Evolutionary conservation across 805 yeast genomes (phyloP).

Genomic region (Spathaspora arborariae): DNA sequence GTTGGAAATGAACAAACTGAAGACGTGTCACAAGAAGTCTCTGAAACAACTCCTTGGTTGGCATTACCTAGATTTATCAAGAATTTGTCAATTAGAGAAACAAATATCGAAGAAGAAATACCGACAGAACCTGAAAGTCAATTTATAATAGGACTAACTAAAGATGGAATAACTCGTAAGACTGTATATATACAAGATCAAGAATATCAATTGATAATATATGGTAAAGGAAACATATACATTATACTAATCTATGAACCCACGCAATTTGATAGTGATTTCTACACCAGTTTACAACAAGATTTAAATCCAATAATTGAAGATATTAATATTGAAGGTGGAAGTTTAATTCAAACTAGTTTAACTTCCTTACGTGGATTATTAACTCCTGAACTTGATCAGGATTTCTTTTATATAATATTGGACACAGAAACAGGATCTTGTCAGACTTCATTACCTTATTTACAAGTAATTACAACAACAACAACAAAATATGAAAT

Average conservation of each 20-base stretch:
- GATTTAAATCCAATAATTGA: conserved; percentile 19
- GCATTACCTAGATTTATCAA: conserved; percentile 15
- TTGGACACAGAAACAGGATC: conserved; percentile 21
- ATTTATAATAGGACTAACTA: conserved; percentile 22
- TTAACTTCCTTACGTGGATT: conserved; percentile 20
- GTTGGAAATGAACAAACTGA: conserved; percentile 8
- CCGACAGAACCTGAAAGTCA: conserved; percentile 15
- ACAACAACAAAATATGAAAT: conserved; percentile 16
- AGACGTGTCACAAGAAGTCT: not conserved
- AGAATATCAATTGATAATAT: conserved; percentile 32
- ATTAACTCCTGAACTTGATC: conserved; percentile 20
- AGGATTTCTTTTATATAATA: conserved; percentile 35
- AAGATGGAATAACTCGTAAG: conserved; percentile 19
- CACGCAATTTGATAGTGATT: conserved; percentile 6
- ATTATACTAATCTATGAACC: conserved; percentile 27
- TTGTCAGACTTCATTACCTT: conserved; percentile 36
- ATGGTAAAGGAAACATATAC: conserved; percentile 17
- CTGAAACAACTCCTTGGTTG: conserved; percentile 14
- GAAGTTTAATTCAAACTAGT: conserved; percentile 22
- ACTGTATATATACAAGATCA: conserved; percentile 21
- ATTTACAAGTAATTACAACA: conserved; percentile 18
- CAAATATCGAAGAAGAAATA: conserved; percentile 4
- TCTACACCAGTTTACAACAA: conserved; percentile 18
- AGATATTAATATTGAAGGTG: conserved; percentile 16
- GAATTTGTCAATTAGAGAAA: conserved; percentile 7